Percentiles rank a stretch among this genome's conserved stretches.
Conservation (phyloP, 192 early-diverging fungal species). For the Gorgonomyces haynaldii region DNA sequence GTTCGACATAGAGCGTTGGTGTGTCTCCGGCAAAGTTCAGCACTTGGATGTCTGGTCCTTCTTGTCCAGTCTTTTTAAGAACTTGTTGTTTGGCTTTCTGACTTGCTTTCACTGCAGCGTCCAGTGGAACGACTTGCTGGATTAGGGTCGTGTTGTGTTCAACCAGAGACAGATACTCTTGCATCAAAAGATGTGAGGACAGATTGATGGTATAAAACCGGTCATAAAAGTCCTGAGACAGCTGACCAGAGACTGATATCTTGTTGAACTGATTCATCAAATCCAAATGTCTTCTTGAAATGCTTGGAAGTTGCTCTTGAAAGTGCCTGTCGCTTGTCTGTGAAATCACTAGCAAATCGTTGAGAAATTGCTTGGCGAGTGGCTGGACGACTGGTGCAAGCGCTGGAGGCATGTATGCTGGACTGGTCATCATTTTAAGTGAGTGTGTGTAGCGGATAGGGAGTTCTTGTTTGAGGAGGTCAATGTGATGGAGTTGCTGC, state of each 20-base stretch:
- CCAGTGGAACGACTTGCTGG: slow-evolving; percentile 41
- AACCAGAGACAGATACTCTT: slow-evolving; percentile 44
- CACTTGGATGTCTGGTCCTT: slow-evolving; percentile 27
- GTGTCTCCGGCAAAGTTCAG: slow-evolving; percentile 30
- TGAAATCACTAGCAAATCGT: background rate
- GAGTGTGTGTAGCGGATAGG: background rate
- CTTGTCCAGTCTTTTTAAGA: slow-evolving; percentile 9
- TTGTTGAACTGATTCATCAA: background rate
- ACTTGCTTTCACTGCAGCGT: slow-evolving; percentile 38
- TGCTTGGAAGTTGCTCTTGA: background rate
- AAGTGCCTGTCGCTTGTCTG: too few relatives aligned
- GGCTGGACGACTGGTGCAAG: background rate
- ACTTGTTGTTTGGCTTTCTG: slow-evolving; percentile 23
- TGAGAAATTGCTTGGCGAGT: background rate
- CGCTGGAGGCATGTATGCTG: slow-evolving; percentile 8
- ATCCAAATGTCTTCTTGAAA: background rate
- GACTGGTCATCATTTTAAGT: background rate
- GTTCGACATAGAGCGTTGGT: slow-evolving; percentile 43
- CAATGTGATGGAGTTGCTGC: too few relatives aligned
- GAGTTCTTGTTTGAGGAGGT: background rate
- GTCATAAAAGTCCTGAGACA: slow-evolving; percentile 42
- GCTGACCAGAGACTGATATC: background rate
- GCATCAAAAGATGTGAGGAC: slow-evolving; percentile 50
- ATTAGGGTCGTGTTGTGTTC: slow-evolving; percentile 43
- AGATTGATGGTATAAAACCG: slow-evolving; percentile 50